A percentile compares a stretch with the other conserved stretches of the same genome.
Conservation (phyloP, 805 yeast genomes). For the Ogataea polymorpha region DNA sequence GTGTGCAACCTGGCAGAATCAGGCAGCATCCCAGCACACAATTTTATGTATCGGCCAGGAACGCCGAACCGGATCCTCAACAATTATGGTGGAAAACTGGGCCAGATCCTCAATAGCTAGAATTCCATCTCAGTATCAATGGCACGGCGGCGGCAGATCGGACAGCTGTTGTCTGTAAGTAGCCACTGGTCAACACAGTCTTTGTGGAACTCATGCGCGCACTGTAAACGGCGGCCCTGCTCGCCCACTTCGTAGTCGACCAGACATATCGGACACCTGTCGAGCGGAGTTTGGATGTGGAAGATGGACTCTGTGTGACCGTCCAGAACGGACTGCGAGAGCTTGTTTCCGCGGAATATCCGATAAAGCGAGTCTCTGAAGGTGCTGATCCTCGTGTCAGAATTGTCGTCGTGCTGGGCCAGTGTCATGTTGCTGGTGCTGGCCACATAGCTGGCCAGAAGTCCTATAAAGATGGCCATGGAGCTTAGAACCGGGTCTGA, state of each 20-base stretch:
- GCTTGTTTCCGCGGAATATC: slow-evolving; percentile 18
- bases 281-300: slow-evolving; percentile 24
- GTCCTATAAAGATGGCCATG: slow-evolving; percentile 31
- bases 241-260: slow-evolving; percentile 46
- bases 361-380: slow-evolving; percentile 23
- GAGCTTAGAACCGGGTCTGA: slow-evolving; percentile 41
- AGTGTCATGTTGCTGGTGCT: slow-evolving; percentile 13
- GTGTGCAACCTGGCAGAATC: slow-evolving; percentile 20
- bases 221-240: slow-evolving; percentile 42
- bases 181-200: slow-evolving; percentile 61
- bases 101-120: slow-evolving; percentile 14
- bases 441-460: slow-evolving; percentile 23
- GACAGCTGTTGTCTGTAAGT: slow-evolving; percentile 50
- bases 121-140: slow-evolving; percentile 6
- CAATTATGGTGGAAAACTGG: slow-evolving; percentile 22
- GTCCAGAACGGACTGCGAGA: slow-evolving; percentile 19
- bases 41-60: slow-evolving; percentile 10
- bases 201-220: slow-evolving; percentile 52
- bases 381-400: slow-evolving; percentile 19
- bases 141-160: slow-evolving; percentile 51
- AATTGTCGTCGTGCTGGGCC: slow-evolving; percentile 4
- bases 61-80: slow-evolving; percentile 24
- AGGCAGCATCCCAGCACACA: slow-evolving; percentile 12
- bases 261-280: slow-evolving; percentile 52
- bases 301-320: slow-evolving; percentile 17